Conservation (phyloP, 345 rosid species). For the Crucihimalaya himalaica region DNA sequence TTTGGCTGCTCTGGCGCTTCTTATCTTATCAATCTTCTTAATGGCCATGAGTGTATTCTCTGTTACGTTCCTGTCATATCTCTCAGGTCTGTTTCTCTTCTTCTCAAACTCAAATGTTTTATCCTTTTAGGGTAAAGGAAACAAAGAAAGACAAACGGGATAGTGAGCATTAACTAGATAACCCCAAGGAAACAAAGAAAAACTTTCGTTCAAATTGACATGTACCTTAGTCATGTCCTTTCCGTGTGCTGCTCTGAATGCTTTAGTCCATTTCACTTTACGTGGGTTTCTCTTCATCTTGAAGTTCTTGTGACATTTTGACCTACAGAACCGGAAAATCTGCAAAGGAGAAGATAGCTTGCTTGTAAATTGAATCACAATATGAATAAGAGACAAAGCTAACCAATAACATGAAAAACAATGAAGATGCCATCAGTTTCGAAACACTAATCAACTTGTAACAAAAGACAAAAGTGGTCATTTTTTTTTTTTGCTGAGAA, state of each 20-base stretch:
- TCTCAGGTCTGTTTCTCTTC: constrained; percentile 94
- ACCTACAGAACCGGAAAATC: constrained; percentile 72
- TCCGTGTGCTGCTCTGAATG: constrained; percentile 72
- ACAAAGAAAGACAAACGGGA: constrained; percentile 9
- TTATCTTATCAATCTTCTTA: constrained; percentile 85
- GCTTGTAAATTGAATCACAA: constrained; percentile 1
- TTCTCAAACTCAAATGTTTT: constrained; percentile 92
- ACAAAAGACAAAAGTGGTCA: not conserved
- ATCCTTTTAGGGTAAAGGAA: constrained; percentile 50
- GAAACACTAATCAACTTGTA: not conserved
- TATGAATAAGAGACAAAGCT: not conserved
- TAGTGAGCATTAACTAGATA: not conserved
- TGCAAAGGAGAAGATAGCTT: constrained; percentile 34
- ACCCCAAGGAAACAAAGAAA: not conserved
- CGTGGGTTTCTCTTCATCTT: constrained; percentile 99
- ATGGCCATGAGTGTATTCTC: constrained; percentile 79
- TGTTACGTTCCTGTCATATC: constrained; percentile 82
- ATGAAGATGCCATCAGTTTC: not conserved
- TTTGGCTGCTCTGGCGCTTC: constrained; percentile 50
- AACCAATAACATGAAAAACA: not conserved
- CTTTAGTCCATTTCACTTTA: constrained; percentile 97
- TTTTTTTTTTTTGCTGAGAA: not conserved
- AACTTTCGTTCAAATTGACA: not conserved
- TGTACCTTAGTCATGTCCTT: constrained; percentile 95
- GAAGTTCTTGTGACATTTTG: constrained; percentile 82